These are phyloP conservation scores for Boletus tylopilopsis DNA, from an alignment of 768 basidiomycete species.

Conservation along the genomic window DNA sequence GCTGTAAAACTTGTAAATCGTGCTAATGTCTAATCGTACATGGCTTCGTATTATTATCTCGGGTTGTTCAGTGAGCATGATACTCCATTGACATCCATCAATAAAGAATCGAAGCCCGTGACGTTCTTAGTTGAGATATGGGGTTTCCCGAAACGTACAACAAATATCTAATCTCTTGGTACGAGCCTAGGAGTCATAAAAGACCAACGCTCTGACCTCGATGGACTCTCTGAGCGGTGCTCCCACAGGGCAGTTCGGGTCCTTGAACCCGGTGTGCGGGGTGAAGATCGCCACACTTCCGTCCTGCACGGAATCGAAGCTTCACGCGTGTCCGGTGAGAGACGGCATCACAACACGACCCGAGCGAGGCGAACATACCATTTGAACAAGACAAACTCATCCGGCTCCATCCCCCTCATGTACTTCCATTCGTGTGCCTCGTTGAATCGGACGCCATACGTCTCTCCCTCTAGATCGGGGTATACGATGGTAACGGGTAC, in stretches of 20 bases:
- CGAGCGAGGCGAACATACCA: slow-evolving; percentile 32
- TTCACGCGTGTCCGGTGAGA: slow-evolving; percentile 4
- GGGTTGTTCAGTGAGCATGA: too few relatives aligned
- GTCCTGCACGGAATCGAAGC: slow-evolving; percentile 35
- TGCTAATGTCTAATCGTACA: too few relatives aligned
- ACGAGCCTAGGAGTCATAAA: slow-evolving; percentile 30
- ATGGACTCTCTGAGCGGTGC: slow-evolving; percentile 33
- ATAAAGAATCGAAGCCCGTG: too few relatives aligned
- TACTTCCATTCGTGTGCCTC: slow-evolving; percentile 45
- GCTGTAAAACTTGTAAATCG: too few relatives aligned
- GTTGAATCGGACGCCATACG: slow-evolving; percentile 36
- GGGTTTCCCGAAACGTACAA: too few relatives aligned
- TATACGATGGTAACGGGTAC: slow-evolving; percentile 36
- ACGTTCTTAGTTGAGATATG: too few relatives aligned
- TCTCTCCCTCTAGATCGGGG: slow-evolving; percentile 44
- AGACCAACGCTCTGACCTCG: slow-evolving; percentile 34
- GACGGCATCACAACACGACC: neutral
- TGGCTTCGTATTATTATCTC: too few relatives aligned
- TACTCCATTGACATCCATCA: too few relatives aligned
- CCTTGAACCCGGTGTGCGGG: slow-evolving; percentile 35
- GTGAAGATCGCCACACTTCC: slow-evolving; percentile 31
- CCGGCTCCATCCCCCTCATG: slow-evolving; percentile 38
- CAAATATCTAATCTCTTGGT: too few relatives aligned
- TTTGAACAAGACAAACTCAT: slow-evolving; percentile 47
- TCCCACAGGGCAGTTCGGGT: slow-evolving; percentile 32